phyloP scores from a whole-genome alignment of 768 basidiomycete species.

The Lyophyllum decastes region DNA sequence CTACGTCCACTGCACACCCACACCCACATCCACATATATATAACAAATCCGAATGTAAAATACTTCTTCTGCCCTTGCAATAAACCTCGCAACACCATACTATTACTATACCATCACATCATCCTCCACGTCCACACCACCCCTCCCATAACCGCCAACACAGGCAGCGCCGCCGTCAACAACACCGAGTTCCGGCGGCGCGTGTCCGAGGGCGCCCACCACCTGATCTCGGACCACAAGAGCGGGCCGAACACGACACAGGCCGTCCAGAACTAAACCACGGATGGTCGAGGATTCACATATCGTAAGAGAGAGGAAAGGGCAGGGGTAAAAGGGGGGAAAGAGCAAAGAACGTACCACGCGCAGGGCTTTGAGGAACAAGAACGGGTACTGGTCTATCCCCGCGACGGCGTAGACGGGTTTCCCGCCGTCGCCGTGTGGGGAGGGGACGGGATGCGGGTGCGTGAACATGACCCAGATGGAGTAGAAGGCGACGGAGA shows the following conservation, averaged over 20 bases:
- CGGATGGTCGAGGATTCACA: no score
- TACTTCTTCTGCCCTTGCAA: neutral
- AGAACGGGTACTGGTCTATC: slow-evolving; percentile 66
- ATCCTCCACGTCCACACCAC: slow-evolving; percentile 4
- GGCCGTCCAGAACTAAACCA: slow-evolving; percentile 90
- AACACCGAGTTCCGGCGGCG: neutral
- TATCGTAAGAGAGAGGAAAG: no score
- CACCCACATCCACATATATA: no score
- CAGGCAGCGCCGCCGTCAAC: neutral
- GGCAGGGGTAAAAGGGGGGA: no score
- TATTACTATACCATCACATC: neutral
- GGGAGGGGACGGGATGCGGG: slow-evolving; percentile 25
- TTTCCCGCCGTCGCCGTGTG: slow-evolving; percentile 33
- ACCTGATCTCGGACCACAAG: slow-evolving; percentile 83
- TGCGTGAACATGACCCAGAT: slow-evolving; percentile 87
- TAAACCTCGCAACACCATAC: no score
- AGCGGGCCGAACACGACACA: slow-evolving; percentile 88
- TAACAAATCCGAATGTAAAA: neutral
- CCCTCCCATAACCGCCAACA: slow-evolving; percentile 1
- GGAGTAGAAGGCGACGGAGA: slow-evolving; percentile 92
- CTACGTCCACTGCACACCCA: neutral
- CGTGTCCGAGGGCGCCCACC: slow-evolving; percentile 50
- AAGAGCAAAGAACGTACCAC: slow-evolving; percentile 79
- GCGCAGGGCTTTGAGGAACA: slow-evolving; percentile 59
- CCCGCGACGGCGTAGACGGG: slow-evolving; percentile 40